Conservation (phyloP, 2,329 filamentous ascomycete genomes). For the Davidsoniella eucalypti region DNA sequence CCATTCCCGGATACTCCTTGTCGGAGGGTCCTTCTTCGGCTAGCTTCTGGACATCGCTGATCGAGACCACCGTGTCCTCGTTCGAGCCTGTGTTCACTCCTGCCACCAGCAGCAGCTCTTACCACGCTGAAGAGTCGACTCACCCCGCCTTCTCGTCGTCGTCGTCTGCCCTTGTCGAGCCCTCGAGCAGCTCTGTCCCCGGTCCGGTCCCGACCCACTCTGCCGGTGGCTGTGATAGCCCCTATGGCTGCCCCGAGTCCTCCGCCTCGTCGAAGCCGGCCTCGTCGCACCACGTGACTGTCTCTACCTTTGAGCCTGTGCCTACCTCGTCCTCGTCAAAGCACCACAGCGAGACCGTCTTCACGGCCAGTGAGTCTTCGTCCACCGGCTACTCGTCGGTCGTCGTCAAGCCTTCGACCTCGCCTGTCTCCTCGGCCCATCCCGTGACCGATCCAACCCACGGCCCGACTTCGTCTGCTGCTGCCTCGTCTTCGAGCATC, state of each 20-base stretch:
- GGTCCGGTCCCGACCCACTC: not conserved
- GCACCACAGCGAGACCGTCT: not conserved
- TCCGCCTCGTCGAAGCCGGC: not conserved
- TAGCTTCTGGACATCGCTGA: not conserved
- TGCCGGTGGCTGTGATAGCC: slow-evolving; percentile 6
- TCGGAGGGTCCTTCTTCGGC: not conserved
- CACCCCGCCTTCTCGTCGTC: not conserved
- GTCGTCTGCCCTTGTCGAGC: not conserved
- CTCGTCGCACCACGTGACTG: not conserved
- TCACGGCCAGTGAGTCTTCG: not conserved
- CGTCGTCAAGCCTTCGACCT: not conserved
- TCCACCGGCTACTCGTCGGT: not conserved
- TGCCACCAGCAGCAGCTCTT: not conserved
- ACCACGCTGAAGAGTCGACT: not conserved
- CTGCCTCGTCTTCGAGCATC: not conserved
- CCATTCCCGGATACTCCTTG: slow-evolving; percentile 1
- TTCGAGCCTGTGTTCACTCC: not conserved
- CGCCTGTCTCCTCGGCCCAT: not conserved
- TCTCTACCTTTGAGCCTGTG: slow-evolving; percentile 1
- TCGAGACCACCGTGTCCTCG: not conserved
- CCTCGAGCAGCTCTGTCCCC: not conserved
- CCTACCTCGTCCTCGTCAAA: not conserved
- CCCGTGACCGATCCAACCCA: not conserved
- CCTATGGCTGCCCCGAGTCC: slow-evolving; percentile 7
- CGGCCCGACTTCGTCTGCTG: not conserved